These are phyloP conservation scores for Pseudogymnoascus sp. DNA, from an alignment of 2,329 filamentous ascomycete genomes.

Conservation along the genomic window DNA sequence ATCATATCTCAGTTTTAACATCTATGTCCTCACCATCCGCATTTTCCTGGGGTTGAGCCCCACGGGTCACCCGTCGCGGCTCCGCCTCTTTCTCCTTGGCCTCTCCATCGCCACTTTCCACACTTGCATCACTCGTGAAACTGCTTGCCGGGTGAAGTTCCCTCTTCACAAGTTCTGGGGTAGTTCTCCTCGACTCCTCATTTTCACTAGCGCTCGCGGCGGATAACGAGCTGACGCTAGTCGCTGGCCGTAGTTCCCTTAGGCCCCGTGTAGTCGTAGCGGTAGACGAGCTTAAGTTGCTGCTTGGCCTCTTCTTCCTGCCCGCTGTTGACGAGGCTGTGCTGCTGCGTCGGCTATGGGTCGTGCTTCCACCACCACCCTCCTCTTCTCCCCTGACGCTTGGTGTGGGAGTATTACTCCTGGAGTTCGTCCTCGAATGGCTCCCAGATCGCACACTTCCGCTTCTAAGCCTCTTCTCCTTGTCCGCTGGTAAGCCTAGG, in stretches of 20 bases:
- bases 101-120: background rate
- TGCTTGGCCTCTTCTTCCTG: slow-evolving; percentile 6
- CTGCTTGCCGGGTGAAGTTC: background rate
- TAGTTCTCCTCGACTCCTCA: background rate
- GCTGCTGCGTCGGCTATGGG: background rate
- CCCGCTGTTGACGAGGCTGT: background rate
- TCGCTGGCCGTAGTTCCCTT: background rate
- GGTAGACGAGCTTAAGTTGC: background rate
- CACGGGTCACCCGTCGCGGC: background rate
- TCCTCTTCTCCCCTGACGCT: slow-evolving; percentile 21
- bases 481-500: slow-evolving; percentile 17
- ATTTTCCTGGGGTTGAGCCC: background rate
- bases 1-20: slow-evolving; percentile 3
- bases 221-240: background rate
- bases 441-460: slow-evolving; percentile 25
- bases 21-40: background rate
- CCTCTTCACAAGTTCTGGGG: background rate
- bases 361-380: background rate
- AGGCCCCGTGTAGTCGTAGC: background rate
- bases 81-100: background rate
- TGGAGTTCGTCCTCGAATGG: slow-evolving; percentile 28
- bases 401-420: slow-evolving; percentile 16
- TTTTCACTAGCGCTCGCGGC: background rate
- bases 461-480: slow-evolving; percentile 25
- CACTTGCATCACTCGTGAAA: background rate